phyloP scores from a whole-genome alignment of 768 basidiomycete genomes.

The Termitomyces sp. region DNA sequence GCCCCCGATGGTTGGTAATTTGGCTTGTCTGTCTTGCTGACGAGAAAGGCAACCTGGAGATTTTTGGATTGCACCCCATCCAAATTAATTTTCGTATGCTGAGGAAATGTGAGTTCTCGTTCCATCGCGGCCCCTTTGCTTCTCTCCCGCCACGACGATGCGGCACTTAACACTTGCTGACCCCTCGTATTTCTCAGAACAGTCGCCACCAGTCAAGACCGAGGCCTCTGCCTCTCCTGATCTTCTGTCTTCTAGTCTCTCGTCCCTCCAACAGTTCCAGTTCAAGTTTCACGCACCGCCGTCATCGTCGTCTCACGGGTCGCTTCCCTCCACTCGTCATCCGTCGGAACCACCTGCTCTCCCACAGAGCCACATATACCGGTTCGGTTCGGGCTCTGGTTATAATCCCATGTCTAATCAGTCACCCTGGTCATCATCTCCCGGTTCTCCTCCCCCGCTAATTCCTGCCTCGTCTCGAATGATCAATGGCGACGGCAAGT shows the following conservation, averaged over 20 bases:
- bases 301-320: constrained; percentile 28
- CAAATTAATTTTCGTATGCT: constrained; percentile 19
- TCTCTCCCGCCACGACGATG: constrained; percentile 17
- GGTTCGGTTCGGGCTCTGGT: constrained; percentile 25
- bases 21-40: constrained; percentile 6
- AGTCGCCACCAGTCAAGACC: constrained; percentile 34
- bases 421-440: constrained; percentile 25
- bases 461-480: constrained; percentile 12
- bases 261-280: constrained; percentile 33
- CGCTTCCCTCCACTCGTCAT: constrained; percentile 31
- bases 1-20: constrained; percentile 3
- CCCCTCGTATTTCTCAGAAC: constrained; percentile 15
- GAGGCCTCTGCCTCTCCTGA: constrained; percentile 42
- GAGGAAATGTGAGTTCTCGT: constrained; percentile 14
- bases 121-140: constrained; percentile 6
- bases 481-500: constrained; percentile 13
- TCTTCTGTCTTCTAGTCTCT: constrained; percentile 29
- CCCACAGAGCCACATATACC: constrained; percentile 29
- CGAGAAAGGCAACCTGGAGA: constrained; percentile 12
- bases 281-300: constrained; percentile 31
- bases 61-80: constrained; percentile 12
- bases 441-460: constrained; percentile 17
- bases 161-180: constrained; percentile 17
- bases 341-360: constrained; percentile 26
- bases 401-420: constrained; percentile 20